Evolutionary conservation across 2,329 filamentous ascomycete species (phyloP).

Genomic region (Colletotrichum camelliae): DNA sequence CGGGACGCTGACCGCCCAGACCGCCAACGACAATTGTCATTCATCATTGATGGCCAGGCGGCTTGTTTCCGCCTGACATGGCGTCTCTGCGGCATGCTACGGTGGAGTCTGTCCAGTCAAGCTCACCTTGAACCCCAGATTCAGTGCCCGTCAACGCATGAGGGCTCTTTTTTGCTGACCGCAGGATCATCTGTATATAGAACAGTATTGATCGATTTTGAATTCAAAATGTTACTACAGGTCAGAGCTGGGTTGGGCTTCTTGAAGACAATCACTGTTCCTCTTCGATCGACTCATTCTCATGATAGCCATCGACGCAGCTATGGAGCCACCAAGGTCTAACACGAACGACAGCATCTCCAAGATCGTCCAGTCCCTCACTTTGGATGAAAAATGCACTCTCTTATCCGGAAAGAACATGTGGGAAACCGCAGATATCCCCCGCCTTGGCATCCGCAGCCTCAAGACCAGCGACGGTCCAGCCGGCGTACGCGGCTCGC

Average conservation of each 20-base stretch:
- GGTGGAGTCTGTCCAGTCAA: not conserved
- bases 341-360: not conserved
- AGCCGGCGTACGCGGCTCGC: conserved; percentile 26
- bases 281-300: not conserved
- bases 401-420: conserved; percentile 11
- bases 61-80: not conserved
- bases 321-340: not conserved
- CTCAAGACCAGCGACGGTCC: conserved; percentile 26
- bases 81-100: not conserved
- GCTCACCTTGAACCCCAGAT: not conserved
- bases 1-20: not conserved
- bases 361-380: not conserved
- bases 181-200: not conserved
- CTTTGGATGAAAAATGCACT: conserved; percentile 20
- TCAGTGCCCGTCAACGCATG: not conserved
- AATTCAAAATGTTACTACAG: not conserved
- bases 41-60: fast-evolving
- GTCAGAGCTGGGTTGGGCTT: not conserved
- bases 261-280: fast-evolving
- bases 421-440: conserved; percentile 23
- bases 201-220: not conserved
- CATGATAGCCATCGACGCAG: not conserved
- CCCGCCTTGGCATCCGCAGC: conserved; percentile 18
- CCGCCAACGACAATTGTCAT: not conserved
- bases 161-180: not conserved